phyloP scores from a whole-genome alignment of 2,329 filamentous ascomycete species.

The Colletotrichum camelliae region DNA sequence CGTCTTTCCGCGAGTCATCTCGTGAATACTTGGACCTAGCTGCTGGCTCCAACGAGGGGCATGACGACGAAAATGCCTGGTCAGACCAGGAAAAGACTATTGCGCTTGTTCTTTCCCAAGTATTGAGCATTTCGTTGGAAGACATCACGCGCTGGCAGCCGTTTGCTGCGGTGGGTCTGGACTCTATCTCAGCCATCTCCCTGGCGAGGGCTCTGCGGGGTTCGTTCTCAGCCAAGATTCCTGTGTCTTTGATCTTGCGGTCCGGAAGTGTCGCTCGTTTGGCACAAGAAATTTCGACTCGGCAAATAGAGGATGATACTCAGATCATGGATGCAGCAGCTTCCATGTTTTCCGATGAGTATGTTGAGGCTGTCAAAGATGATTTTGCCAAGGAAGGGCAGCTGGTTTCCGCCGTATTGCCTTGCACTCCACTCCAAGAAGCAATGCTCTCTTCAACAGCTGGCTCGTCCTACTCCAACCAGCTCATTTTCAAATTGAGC shows the following conservation, averaged over 20 bases:
- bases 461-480: slow-evolving; percentile 72
- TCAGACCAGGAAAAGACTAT: slow-evolving; percentile 62
- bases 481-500: slow-evolving; percentile 66
- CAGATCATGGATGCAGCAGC: neutral
- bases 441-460: slow-evolving; percentile 75
- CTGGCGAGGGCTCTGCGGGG: slow-evolving; percentile 63
- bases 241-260: slow-evolving; percentile 74
- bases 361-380: neutral
- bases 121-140: slow-evolving; percentile 48
- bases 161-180: slow-evolving; percentile 79
- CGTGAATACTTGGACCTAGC: slow-evolving; percentile 46
- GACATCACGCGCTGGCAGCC: slow-evolving; percentile 70
- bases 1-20: slow-evolving; percentile 51
- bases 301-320: neutral
- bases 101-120: slow-evolving; percentile 56
- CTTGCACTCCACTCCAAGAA: slow-evolving; percentile 88
- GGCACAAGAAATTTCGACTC: slow-evolving; percentile 33
- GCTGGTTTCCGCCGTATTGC: slow-evolving; percentile 64
- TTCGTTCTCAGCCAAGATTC: slow-evolving; percentile 51
- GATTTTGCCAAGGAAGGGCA: slow-evolving; percentile 35
- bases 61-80: slow-evolving; percentile 43
- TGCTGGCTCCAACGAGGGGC: slow-evolving; percentile 33
- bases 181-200: slow-evolving; percentile 82
- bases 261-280: slow-evolving; percentile 71
- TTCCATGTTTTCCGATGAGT: neutral